Evolutionary conservation across 805 yeast genomes (phyloP), one percentile per base, ranked within the genome.

Genomic region (Candida awuae): DNA sequence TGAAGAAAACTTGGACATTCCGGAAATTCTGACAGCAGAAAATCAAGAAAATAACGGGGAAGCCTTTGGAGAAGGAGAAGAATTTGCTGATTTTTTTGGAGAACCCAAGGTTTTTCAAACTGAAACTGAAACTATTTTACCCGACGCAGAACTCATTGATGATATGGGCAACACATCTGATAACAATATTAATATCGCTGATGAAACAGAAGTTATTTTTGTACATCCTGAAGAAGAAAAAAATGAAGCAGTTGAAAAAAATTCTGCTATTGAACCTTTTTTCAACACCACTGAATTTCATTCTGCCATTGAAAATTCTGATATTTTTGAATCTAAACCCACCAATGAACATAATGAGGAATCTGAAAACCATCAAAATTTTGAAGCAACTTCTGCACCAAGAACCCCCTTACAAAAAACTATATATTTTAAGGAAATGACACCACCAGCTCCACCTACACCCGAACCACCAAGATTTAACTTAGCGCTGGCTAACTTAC

Each of bases 401-500:
- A 32, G 29, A n/a, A 13, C 21, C 4, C n/a, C n/a, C n/a, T n/a
- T n/a, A n/a, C n/a, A n/a, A n/a, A n/a, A n/a, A n/a, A n/a, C n/a
- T n/a, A n/a, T n/a, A n/a, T n/a, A n/a, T 8, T 46, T 42, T 13
- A 46, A 43, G 17, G 30, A 38, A 6, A 25, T 37, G 6, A 33
- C 50, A 5, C 53, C 53, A n/a, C 46, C 50, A 15, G 42, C 35
- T 12, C 47, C 43, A 6, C 45, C 49, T 4, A 47, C 54, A 3
- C 55, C 59, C 2, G 55, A 55, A 32, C 56, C 61, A 8, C 52
- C 62, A 2, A 33, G 17, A 10, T 19, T 38, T 12, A 15, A 22
- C 27, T 3, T 23, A 2, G 37, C 27, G n/a, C 25, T 38, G 6
- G 32, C 34, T 7, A 34, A 17, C 10, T 19, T 41, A 9, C 29